Percentiles rank a stretch among this genome's conserved stretches.
These are phyloP conservation scores for Cymodocea nodosa DNA, from an alignment of 116 monocot genomes.

Conservation along the genomic window DNA sequence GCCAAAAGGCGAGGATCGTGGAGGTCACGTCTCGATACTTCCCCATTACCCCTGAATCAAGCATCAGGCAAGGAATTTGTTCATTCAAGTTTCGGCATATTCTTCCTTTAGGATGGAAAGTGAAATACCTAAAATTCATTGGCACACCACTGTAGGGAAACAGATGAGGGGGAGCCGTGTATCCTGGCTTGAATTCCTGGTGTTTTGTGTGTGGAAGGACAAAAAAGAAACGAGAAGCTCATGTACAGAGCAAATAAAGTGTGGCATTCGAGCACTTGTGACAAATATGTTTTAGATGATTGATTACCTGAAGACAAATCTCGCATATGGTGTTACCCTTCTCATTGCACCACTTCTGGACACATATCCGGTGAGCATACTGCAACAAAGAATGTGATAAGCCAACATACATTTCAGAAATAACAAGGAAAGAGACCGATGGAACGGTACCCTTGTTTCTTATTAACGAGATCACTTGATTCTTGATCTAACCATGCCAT, in stretches of 20 bases:
- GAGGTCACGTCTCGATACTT: slow-evolving; percentile 34
- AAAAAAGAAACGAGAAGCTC: not conserved
- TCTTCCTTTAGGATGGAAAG: not conserved
- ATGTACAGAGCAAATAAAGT: too few species aligned
- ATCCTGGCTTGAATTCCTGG: slow-evolving; percentile 67
- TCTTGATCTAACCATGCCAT: too few species aligned
- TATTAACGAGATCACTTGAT: too few species aligned
- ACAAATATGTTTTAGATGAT: not conserved
- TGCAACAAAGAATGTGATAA: slow-evolving; percentile 8
- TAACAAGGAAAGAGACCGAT: too few species aligned
- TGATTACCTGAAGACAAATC: slow-evolving; percentile 73
- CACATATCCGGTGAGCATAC: slow-evolving; percentile 84
- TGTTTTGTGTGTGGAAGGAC: not conserved
- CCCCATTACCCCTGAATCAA: slow-evolving; percentile 56
- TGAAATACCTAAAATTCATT: slow-evolving; percentile 61
- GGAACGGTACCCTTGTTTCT: too few species aligned
- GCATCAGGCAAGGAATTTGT: too few species aligned
- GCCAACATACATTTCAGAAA: too few species aligned
- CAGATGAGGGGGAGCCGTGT: slow-evolving; percentile 45
- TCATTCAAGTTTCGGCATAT: too few species aligned
- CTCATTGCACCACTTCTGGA: slow-evolving; percentile 83
- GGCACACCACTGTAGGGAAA: slow-evolving; percentile 41
- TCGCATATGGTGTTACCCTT: slow-evolving; percentile 76
- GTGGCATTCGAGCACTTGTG: not conserved
- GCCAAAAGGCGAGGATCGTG: slow-evolving; percentile 40